These are phyloP conservation scores for Leccinum uliginosum DNA, from an alignment of 768 basidiomycete genomes.

Conservation along the genomic window DNA sequence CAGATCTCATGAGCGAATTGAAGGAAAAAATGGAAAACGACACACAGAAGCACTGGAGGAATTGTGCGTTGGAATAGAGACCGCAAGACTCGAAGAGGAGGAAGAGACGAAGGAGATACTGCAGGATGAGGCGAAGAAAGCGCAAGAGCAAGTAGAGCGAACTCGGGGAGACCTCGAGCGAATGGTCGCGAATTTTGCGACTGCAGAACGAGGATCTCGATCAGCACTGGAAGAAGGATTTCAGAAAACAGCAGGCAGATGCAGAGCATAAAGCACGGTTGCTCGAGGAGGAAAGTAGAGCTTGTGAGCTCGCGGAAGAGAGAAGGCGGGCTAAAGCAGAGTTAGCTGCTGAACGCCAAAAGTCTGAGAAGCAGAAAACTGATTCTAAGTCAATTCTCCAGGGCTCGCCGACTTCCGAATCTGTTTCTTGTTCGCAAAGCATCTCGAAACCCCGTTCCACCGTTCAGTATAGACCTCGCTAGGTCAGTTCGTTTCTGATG, in stretches of 20 bases:
- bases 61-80: constrained; percentile 43
- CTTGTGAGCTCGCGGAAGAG: constrained; percentile 22
- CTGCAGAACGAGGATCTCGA: constrained; percentile 27
- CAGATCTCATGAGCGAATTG: constrained; percentile 45
- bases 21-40: constrained; percentile 39
- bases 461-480: background rate
- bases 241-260: constrained; percentile 18
- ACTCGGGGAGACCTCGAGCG: constrained; percentile 38
- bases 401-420: background rate
- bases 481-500: too few species aligned
- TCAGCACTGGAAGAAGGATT: constrained; percentile 14
- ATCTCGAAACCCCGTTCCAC: background rate
- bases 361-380: background rate
- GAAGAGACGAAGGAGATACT: constrained; percentile 41
- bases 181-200: constrained; percentile 33
- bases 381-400: too few species aligned
- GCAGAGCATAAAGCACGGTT: constrained; percentile 12
- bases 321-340: constrained; percentile 15
- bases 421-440: background rate
- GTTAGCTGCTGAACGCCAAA: constrained; percentile 14
- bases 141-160: constrained; percentile 38
- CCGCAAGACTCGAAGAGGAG: constrained; percentile 39
- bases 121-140: constrained; percentile 37
- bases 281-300: constrained; percentile 23
- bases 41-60: constrained; percentile 43